Evolutionary conservation across 257 asterid genomes (phyloP), one percentile per base, ranked within the genome.

Genomic region (Solanum medicagineum): DNA sequence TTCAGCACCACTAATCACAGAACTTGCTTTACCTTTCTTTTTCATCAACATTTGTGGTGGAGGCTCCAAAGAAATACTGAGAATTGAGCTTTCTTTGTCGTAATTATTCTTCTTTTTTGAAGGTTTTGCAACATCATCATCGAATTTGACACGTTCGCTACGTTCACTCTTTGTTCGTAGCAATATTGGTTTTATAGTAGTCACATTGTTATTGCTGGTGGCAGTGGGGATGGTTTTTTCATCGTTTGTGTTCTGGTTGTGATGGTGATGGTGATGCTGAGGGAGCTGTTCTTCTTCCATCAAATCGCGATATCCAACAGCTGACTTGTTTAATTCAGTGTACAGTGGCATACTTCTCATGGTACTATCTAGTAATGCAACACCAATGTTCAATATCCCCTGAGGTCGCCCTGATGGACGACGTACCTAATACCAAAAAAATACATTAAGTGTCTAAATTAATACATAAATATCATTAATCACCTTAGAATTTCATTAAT

Each of bases 341-440:
- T 90, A 24, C 62, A 94, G 75, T 1, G 98, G 94, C 99, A 94
- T 95, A 90, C 98, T 92, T 83, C 95, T 86, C 98, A 90, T 93
- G 0, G 97, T 89, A 79, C 93, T 89, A 57, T 91, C 99, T 0
- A 95, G 94, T 40, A 95, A 86, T 66, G 98, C 93, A 85, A 94
- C 97, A 1, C 99, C 99, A 22, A 95, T 92, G 89, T 95, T 95
- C 66, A 94, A 74, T 86, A 94, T 94, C 6, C 99, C 97, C 55
- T 94, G 99, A 12, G 98, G 97, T 42, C 98, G 93, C 3, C 99
- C 99, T 2, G 99, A 95, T 65, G 97, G 96, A 81, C 97, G 93
- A 8, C 98, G 97, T 40, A 95, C 90, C 99, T 95, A 88, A 77
- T 17, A 22, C 2, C 15, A 9, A 51, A 77, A 24, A 3, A 13